Evolutionary conservation across 352 stramenopile species (phyloP), one percentile per base, ranked within the genome.

Genomic region (Peronospora tabacina): DNA sequence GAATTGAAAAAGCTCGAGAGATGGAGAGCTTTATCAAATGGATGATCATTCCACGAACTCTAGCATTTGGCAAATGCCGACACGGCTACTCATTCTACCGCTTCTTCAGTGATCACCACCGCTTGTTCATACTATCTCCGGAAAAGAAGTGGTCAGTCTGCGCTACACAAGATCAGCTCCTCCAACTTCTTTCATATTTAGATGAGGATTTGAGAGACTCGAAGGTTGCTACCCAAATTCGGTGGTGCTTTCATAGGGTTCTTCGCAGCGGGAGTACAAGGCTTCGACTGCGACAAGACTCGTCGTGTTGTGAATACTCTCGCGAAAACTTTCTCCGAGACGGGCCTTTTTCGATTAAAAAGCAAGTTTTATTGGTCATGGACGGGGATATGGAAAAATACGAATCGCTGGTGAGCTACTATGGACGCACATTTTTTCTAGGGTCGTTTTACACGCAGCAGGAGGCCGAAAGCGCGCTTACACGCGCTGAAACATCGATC

Each of bases 1-100:
- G 70, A 49, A 55, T 90, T 5, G 52, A 75, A 19, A 68, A 78
- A 36, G 69, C 70, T 22, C 52, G 49, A 12, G 56, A 63, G 11
- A 49, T 87, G n/a, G 82, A 92, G 54, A 65, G 44, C 13, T 85
- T 89, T 36, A 63, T 92, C 26, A 72, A 70, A 28, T 70, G 59
- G 51, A 50, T 63, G 5, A 56, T 89, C 28, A 68, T 88, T 19
- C 82, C 82, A 17, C 64, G 82, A 47, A 87, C 70, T 9, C 34
- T 82, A 13, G 52, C 67, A 9, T 62, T 87, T 26, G 80, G 80
- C 1, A 81, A 72, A 12, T 88, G 72, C 44, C 68, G 66, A 0
- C 40, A 64, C 10, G 66, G 60, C 1, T 85, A 75, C 34, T 48
- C 45, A 4, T 90, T 84, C 42, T 87, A 85, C 37, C 73, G 69